A percentile compares a stretch with the other conserved stretches of the same genome.
Conservation (phyloP, 1,284 basidiomycete species). For the Malassezia slooffiae region DNA sequence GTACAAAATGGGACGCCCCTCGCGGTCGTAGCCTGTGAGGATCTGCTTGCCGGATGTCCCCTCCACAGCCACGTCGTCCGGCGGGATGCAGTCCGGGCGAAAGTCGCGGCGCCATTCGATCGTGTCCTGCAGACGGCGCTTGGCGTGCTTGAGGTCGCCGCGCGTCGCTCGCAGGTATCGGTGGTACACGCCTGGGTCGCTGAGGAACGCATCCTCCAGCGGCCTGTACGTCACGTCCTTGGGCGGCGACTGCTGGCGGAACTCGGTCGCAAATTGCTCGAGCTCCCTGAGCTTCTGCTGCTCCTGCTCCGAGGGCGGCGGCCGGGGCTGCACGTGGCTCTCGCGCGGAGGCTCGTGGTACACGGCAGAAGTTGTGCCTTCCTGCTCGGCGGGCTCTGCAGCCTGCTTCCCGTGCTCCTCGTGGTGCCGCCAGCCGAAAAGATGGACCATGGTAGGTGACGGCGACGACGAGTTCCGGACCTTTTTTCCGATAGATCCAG, state of each 20-base stretch:
- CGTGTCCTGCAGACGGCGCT: constrained; percentile 32
- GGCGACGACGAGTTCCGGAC: too few species aligned
- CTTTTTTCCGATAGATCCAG: too few species aligned
- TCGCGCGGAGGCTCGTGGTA: background rate
- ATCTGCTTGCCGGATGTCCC: constrained; percentile 40
- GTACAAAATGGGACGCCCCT: constrained; percentile 37
- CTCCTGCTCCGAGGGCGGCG: background rate
- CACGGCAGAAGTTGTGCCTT: too few species aligned
- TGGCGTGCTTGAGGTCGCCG: constrained; percentile 34
- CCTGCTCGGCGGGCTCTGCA: too few species aligned
- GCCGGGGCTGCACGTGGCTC: background rate
- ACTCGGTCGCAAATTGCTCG: background rate
- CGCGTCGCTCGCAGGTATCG: constrained; percentile 39
- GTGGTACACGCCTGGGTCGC: constrained; percentile 22
- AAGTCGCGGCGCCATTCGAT: constrained; percentile 39
- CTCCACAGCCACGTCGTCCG: constrained; percentile 29
- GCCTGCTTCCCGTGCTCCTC: too few species aligned
- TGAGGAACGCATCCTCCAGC: constrained; percentile 29
- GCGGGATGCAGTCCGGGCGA: constrained; percentile 40
- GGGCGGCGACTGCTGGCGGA: constrained; percentile 4
- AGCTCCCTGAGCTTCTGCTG: constrained; percentile 8
- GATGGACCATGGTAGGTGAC: too few species aligned
- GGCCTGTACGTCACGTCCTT: constrained; percentile 17
- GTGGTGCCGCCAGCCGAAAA: too few species aligned
- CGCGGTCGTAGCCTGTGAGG: constrained; percentile 36